Percentiles rank a stretch among this genome's conserved stretches.
phyloP scores from a whole-genome alignment of 805 yeast species.

The Clavispora asparagi region DNA sequence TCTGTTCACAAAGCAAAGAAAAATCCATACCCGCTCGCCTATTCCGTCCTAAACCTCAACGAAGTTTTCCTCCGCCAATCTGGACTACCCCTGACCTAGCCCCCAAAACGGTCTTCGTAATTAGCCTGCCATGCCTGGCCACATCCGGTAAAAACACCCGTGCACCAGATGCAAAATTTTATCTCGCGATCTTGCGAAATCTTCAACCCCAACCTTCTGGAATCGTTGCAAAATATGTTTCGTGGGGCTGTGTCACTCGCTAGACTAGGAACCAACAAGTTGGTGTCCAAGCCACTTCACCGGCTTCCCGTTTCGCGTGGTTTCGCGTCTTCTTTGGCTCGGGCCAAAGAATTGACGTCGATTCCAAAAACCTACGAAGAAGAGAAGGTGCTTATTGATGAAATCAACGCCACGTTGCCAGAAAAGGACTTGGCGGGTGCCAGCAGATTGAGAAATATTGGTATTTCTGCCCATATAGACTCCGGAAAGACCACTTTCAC shows the following conservation, averaged over 20 bases:
- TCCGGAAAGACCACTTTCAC: conserved; percentile 98
- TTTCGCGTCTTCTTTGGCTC: background rate
- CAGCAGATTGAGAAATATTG: conserved; percentile 78
- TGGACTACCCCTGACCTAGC: no score
- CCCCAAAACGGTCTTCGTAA: no score
- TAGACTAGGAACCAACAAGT: background rate
- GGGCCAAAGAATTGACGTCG: background rate
- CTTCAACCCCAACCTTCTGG: background rate
- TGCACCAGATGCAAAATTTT: background rate
- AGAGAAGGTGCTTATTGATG: conserved; percentile 65
- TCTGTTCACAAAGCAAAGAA: no score
- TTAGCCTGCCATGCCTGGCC: background rate
- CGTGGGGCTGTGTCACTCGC: conserved; percentile 3
- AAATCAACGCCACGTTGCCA: conserved; percentile 44
- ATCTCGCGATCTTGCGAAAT: background rate
- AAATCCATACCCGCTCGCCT: no score
- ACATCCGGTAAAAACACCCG: background rate
- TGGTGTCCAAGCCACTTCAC: background rate
- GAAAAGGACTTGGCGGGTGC: conserved; percentile 50
- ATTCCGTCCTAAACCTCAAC: no score
- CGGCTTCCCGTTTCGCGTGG: background rate
- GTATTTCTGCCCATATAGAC: conserved; percentile 97
- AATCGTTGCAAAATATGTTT: background rate
- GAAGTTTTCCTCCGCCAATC: no score
- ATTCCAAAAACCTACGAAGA: conserved; percentile 56